Percentiles rank a stretch among this genome's conserved stretches.
Evolutionary conservation across 192 early-diverging fungal genomes (phyloP).

Genomic region (Chytriomyces hyalinus): DNA sequence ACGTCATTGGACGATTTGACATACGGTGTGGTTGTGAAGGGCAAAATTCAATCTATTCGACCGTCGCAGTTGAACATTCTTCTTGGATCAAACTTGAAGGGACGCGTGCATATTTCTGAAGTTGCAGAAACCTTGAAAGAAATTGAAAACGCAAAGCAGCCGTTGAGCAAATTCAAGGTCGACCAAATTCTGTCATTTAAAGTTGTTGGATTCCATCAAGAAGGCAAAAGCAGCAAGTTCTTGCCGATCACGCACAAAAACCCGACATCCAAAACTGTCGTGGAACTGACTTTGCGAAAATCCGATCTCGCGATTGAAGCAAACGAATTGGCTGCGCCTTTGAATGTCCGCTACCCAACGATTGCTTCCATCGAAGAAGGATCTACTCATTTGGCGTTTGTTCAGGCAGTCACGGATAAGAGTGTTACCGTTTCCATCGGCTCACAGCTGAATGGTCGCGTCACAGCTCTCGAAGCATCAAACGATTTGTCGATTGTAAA

Average conservation of each 20-base stretch:
- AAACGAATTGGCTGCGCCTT: constrained; percentile 16
- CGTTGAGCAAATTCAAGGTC: constrained; percentile 45
- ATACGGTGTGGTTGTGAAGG: constrained; percentile 41
- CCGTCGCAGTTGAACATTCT: constrained; percentile 57
- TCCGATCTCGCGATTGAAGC: constrained; percentile 52
- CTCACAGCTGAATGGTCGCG: constrained; percentile 45
- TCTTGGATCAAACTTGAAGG: constrained; percentile 73
- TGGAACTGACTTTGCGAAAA: constrained; percentile 62
- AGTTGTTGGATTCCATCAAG: constrained; percentile 66
- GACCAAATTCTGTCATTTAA: constrained; percentile 62
- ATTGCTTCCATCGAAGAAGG: constrained; percentile 44
- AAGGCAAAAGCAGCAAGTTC: constrained; percentile 66
- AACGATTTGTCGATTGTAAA: constrained; percentile 31
- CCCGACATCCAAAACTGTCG: constrained; percentile 52
- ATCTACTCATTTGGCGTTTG: constrained; percentile 43
- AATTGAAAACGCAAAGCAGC: constrained; percentile 42
- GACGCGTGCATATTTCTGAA: constrained; percentile 79
- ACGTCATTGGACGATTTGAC: constrained; percentile 39
- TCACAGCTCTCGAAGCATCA: constrained; percentile 41
- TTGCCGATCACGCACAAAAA: constrained; percentile 68
- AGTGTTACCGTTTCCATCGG: constrained; percentile 50
- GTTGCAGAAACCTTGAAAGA: constrained; percentile 53
- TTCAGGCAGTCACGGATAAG: constrained; percentile 42
- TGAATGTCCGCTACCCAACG: constrained; percentile 12
- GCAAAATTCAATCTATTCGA: constrained; percentile 42